These are phyloP conservation scores for Trichoderma arundinaceum DNA, from an alignment of 2,329 filamentous ascomycete species.

Conservation along the genomic window DNA sequence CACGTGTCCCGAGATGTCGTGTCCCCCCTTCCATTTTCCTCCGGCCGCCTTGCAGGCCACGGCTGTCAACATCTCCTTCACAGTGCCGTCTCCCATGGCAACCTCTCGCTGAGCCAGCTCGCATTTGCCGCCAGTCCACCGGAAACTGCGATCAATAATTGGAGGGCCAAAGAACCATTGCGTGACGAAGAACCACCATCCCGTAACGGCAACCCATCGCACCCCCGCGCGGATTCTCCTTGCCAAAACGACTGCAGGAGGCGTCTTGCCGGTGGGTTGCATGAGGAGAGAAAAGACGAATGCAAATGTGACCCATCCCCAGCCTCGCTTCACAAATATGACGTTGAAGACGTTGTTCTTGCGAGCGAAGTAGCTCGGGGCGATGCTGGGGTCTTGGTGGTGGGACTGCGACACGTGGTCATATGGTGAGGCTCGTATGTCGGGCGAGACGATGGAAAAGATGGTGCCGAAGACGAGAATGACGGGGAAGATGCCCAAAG, in stretches of 20 bases:
- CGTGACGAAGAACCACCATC: slow-evolving; percentile 83
- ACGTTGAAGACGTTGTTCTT: slow-evolving; percentile 93
- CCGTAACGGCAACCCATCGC: slow-evolving; percentile 75
- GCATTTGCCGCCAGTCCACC: slow-evolving; percentile 86
- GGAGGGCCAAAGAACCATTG: slow-evolving; percentile 97
- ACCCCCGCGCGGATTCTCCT: slow-evolving; percentile 61
- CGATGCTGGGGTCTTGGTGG: slow-evolving; percentile 56
- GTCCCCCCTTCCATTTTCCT: slow-evolving; percentile 87
- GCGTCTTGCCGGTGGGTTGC: slow-evolving; percentile 61
- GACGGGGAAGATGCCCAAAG: slow-evolving; percentile 74
- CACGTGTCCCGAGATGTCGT: slow-evolving; percentile 95
- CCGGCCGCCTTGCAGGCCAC: slow-evolving; percentile 83
- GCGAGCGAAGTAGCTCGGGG: slow-evolving; percentile 87
- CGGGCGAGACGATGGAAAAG: slow-evolving; percentile 78
- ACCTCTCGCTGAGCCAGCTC: slow-evolving; percentile 61
- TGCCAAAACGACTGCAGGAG: slow-evolving; percentile 36
- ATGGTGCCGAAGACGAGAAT: slow-evolving; percentile 82
- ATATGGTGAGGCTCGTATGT: slow-evolving; percentile 68
- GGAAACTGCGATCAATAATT: slow-evolving; percentile 87
- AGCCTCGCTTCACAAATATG: slow-evolving; percentile 93
- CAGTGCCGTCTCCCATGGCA: slow-evolving; percentile 52
- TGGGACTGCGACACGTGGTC: slow-evolving; percentile 68
- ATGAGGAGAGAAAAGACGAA: slow-evolving; percentile 73
- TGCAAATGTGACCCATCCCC: slow-evolving; percentile 84
- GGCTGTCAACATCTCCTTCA: slow-evolving; percentile 66